Evolutionary conservation across 2,329 filamentous ascomycete genomes (phyloP).

Genomic region (Penicillium oxalicum): DNA sequence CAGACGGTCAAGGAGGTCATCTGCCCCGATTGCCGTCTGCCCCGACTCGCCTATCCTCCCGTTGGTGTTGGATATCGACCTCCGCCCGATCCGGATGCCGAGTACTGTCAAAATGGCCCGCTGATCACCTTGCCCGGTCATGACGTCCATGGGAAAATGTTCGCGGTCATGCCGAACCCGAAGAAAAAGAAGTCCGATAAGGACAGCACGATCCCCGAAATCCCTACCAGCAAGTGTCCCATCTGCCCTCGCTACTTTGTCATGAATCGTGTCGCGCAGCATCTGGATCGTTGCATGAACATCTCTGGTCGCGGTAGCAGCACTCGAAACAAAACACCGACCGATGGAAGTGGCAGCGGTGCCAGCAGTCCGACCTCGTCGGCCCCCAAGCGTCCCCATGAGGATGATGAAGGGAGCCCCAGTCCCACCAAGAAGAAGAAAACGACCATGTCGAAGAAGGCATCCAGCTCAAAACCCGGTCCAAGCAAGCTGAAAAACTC

Average conservation of each 20-base stretch:
- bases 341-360: slow-evolving; percentile 41
- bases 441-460: slow-evolving; percentile 33
- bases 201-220: slow-evolving; percentile 20
- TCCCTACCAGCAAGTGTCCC: slow-evolving; percentile 49
- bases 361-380: slow-evolving; percentile 30
- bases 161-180: slow-evolving; percentile 43
- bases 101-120: slow-evolving; percentile 57
- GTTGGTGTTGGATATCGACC: slow-evolving; percentile 46
- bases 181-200: slow-evolving; percentile 36
- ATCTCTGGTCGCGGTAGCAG: slow-evolving; percentile 49
- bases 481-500: slow-evolving; percentile 41
- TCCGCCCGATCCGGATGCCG: slow-evolving; percentile 45
- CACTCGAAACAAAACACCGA: slow-evolving; percentile 38
- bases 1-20: slow-evolving; percentile 54
- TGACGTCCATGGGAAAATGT: slow-evolving; percentile 55
- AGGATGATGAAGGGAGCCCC: slow-evolving; percentile 40
- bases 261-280: slow-evolving; percentile 56
- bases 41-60: slow-evolving; percentile 53
- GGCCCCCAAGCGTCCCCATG: slow-evolving; percentile 34
- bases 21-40: slow-evolving; percentile 56
- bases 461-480: slow-evolving; percentile 32
- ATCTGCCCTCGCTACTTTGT: slow-evolving; percentile 57
- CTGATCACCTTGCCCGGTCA: slow-evolving; percentile 53
- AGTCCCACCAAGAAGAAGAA: slow-evolving; percentile 49
- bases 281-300: slow-evolving; percentile 56